Base-by-base conservation (phyloP, 1,139 yeast genomes). In the Yamadazyma jaroonii region DNA sequence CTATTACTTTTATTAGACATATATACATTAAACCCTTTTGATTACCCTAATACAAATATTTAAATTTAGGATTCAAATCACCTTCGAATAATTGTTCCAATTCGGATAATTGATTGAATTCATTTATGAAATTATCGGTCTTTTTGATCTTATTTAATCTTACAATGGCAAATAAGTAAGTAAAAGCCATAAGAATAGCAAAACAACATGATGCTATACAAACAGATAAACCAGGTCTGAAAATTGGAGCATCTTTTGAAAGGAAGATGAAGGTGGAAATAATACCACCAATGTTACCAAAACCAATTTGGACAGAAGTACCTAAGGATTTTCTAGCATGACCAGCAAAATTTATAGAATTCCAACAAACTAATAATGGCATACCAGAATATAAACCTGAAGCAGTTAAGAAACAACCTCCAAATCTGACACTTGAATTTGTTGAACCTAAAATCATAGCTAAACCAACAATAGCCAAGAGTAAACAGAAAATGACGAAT, bases 281-380 rank as follows among this genome's bases (percentile, higher is more conserved):
- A 53, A 84, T 84, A 52, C 92, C 94, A 44, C 94, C 94, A 53
- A 83, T 81, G 60, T 85, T 84, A 45, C 92, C 94, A 55, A 84
- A 83, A 2, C 92, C 94, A 48, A 85, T 76, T 52, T 81, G 85
- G 72, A 81, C 80, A 2, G 86, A 88, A 12, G 88, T 77, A 37
- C 86, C 87, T 14, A 83, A 82, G 25, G 84, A 70, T 48, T 82
- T 80, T 56, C 90, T 70, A 39, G 78, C 63, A 54, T 84, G 90
- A 27, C 90, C 88, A 8, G 83, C 78, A 47, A 77, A 74, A 53
- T 82, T 82, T 54, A 83, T 68, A 11, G 83, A 74, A 12, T 68
- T 67, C 87, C 90, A 81, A 60, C 94, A 84, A 14, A 85, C 80
- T 23, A 83, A 59, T 20, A 82, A 52, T 9, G 94, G 94, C 92